A percentile compares a stretch with the other conserved stretches of the same genome.
Conservation (phyloP, 306 rosid species). For the Cicer cuneatum region DNA sequence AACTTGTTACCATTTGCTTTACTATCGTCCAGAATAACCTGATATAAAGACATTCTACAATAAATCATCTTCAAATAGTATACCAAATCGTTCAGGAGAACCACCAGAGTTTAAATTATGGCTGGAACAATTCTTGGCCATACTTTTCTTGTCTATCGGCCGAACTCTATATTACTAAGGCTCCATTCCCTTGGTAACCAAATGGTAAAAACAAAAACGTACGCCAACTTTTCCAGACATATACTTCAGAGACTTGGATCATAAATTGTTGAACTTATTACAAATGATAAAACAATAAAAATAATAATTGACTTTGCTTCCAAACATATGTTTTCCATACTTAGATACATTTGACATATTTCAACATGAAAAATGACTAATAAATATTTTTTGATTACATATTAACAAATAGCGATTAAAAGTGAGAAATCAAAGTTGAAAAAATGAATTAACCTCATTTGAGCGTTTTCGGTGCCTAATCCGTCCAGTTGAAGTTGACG, state of each 20-base stretch:
- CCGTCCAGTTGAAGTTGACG: conserved; percentile 53
- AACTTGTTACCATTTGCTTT: conserved; percentile 72
- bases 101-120: too few relatives aligned
- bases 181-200: too few relatives aligned
- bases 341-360: conserved; percentile 28
- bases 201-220: too few relatives aligned
- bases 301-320: conserved; percentile 14
- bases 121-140: too few relatives aligned
- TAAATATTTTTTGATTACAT: background rate
- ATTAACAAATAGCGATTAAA: conserved; percentile 3
- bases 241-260: background rate
- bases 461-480: conserved; percentile 80
- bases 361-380: conserved; percentile 15
- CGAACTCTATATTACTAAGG: too few relatives aligned
- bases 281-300: background rate
- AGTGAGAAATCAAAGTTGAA: conserved; percentile 24
- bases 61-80: conserved; percentile 36
- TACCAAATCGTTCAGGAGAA: background rate
- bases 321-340: conserved; percentile 24
- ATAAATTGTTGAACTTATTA: conserved; percentile 16
- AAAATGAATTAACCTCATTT: conserved; percentile 63
- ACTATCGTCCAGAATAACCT: conserved; percentile 69
- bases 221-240: conserved; percentile 8
- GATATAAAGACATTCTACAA: conserved; percentile 42
- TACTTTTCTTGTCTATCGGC: too few relatives aligned